phyloP scores from a whole-genome alignment of 441 rosid species.

The Pelargonium myrrhifolium region DNA sequence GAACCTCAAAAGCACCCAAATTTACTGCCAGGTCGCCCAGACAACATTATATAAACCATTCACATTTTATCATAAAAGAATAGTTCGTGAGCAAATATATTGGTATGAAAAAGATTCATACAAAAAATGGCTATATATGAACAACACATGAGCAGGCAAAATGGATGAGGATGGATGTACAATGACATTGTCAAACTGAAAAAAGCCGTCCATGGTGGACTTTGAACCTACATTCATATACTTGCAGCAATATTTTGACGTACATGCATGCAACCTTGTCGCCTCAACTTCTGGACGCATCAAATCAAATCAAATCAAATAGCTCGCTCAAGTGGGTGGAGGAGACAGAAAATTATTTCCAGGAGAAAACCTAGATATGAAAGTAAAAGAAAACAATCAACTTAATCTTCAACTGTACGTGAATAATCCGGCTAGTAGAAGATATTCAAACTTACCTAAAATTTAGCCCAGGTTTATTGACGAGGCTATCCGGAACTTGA shows the following conservation, averaged over 20 bases:
- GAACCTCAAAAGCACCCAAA: no score
- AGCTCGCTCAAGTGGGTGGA: constrained; percentile 35
- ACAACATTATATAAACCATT: background rate
- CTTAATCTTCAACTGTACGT: constrained; percentile 11
- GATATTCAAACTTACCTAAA: constrained; percentile 36
- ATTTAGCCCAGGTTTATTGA: constrained; percentile 41
- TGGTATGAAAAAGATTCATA: background rate
- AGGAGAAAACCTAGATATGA: constrained; percentile 33
- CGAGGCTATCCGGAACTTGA: constrained; percentile 46
- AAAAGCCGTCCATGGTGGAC: background rate
- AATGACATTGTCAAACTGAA: no score
- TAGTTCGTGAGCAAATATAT: background rate
- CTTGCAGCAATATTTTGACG: constrained; percentile 17
- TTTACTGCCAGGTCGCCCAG: no score
- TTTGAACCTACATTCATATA: background rate
- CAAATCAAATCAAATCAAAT: constrained; percentile 16
- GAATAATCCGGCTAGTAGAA: constrained; percentile 6
- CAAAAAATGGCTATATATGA: constrained; percentile 3
- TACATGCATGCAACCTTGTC: background rate
- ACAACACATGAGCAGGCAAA: background rate
- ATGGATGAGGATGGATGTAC: background rate
- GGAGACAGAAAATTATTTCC: constrained; percentile 50
- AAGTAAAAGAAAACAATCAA: constrained; percentile 17
- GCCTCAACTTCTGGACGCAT: background rate
- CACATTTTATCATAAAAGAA: background rate